Evolutionary conservation across 164 flowering plant species (phyloP), one percentile per base, ranked within the genome.

Genomic region (Santalum album): DNA sequence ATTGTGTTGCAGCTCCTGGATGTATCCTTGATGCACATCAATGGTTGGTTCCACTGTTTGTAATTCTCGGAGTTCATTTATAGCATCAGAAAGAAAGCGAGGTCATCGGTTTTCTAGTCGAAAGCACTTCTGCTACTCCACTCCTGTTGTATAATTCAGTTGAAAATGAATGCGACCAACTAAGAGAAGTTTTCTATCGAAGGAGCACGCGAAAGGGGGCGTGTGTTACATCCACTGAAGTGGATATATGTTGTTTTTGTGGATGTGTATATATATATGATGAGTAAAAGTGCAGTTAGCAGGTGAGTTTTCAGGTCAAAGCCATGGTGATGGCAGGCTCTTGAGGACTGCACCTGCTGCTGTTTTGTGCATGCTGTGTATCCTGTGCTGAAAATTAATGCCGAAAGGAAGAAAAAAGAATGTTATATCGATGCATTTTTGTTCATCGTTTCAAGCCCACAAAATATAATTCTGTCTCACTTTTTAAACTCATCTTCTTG

Each of bases 311-410:
- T 66, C 66, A 58, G 87, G 87, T 82, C 87, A 68, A 82, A 82
- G 87, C 72, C 80, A 71, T 70, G 67, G 68, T 62, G 74, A 74
- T 81, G 87, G 78, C 87, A 68, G 87, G 87, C 87, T n/a, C 61
- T 59, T 58, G 67, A 54, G 57, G 57, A 65, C 64, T 63, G 75
- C 70, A 65, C 54, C n/a, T 35, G 46, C 67, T 53, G 63, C 82
- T 74, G 65, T 62, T 60, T 57, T 73, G 74, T 75, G 75, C 64
- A 73, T 64, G 36, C 54, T 59, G 58, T 61, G 26, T 25, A 45
- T 65, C n/a, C n/a, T 53, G 32, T 61, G 59, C 55, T 43, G 63
- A 49, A 54, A 58, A 47, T 39, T 56, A 42, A 42, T 6, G 11
- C 21, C 45, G 10, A 42, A 42, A 18, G n/a, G 21, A 42, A 42